Evolutionary conservation across 768 basidiomycete species (phyloP).

Genomic region (Pleurotus pulmonarius): DNA sequence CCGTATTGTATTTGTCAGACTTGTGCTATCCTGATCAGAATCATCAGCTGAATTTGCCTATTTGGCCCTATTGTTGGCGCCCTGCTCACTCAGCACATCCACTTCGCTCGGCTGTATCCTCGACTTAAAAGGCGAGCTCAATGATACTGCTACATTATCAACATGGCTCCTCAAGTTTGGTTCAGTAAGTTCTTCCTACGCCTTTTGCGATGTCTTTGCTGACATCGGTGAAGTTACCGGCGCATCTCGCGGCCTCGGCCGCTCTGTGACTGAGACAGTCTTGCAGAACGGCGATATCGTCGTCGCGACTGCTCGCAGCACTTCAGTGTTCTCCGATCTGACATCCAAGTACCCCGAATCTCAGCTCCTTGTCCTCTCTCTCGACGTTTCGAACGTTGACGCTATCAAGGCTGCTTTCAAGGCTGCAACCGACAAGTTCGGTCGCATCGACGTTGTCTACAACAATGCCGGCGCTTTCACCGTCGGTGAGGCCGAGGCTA

Average conservation of each 20-base stretch:
- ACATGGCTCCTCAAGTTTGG: conserved; percentile 8
- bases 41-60: no score
- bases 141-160: neutral
- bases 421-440: conserved; percentile 26
- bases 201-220: neutral
- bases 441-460: conserved; percentile 34
- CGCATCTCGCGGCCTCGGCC: conserved; percentile 32
- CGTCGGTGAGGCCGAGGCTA: conserved; percentile 34
- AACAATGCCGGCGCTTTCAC: conserved; percentile 36
- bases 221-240: conserved; percentile 9
- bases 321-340: conserved; percentile 26
- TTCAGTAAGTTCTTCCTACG: neutral
- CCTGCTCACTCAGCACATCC: conserved; percentile 6
- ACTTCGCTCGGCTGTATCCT: conserved; percentile 2
- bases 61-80: neutral
- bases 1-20: no score
- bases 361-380: conserved; percentile 29
- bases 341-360: conserved; percentile 18
- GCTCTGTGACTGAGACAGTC: conserved; percentile 27
- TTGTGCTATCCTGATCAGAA: no score
- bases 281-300: conserved; percentile 34
- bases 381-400: conserved; percentile 30
- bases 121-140: neutral
- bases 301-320: conserved; percentile 35
- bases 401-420: conserved; percentile 29